Base-by-base conservation (phyloP, 768 basidiomycete species). In the Lentinula sp. region DNA sequence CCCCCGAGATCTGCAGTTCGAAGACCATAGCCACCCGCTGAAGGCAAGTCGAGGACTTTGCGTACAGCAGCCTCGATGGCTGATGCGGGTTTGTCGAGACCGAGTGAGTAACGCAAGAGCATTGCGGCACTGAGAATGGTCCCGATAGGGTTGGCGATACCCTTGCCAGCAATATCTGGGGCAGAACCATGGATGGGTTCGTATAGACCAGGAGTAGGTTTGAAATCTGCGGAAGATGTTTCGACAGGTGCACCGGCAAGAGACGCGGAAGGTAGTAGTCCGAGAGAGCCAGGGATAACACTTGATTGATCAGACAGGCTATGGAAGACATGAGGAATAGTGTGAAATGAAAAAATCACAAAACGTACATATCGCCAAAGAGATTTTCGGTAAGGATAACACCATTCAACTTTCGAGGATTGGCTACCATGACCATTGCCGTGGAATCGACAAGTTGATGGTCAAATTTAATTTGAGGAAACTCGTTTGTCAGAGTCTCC, bases 121-220 rank as follows among this genome's bases (percentile, higher is more conserved):
- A 97, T 85, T 13, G 95, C 95, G 16, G 90, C 90, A 57, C 93
- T 95, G 61, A 97, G 88, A 71, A 97, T 96, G 15, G 95, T 95
- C 57, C 95, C 95, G 67, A 97, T 85, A 39, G 95, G 95, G 71
- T 97, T 97, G 65, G 95, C 95, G 67, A 95, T 93, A 16, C 91
- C 90, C 72, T 91, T 79, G 1, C 93, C 93, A n/a, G 95, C 92
- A 63, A 97, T 97, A 69, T 96, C 95, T 56, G 95, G 95, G 1
- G 95, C 95, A 46, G 93, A 93, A 55, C 93, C 93, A 69, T 96
- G 94, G 65, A 97, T 97, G 54, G 97, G 97, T 76, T 99, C 97
- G 79, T 99, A 99, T 46, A 99, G 77, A 45, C 97, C 97, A 16
- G 84, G 74, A 2, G 90, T 90, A 6, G 90, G 85, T 70, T 90